Evolutionary conservation across 306 rosid genomes (phyloP), one percentile per base, ranked within the genome.

Genomic region (Lathyrus oleraceus): DNA sequence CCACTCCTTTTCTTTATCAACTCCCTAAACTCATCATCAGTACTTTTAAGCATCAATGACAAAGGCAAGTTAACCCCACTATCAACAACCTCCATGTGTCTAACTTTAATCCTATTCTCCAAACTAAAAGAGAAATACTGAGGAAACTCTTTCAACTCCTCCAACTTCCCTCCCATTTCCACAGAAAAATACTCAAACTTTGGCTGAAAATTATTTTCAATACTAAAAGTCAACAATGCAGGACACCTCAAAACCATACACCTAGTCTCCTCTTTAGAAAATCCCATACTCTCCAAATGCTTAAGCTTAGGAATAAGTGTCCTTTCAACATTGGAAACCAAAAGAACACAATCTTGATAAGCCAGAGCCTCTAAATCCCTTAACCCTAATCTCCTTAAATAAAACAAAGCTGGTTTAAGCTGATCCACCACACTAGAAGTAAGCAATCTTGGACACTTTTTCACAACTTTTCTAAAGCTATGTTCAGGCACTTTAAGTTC

Each of bases 61-160:
- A 93, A 82, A 69, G 88, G 74, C 77, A 84, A 15, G 51, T 65
- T 61, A n/a, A 82, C 35, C 9, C 89, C 95, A 81, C 82, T 80
- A 62, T 74, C 43, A 71, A 80, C 76, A 47, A 73, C 72, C 75
- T 94, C 87, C 79, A 58, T 61, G 38, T 94, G 86, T 77, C 98
- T 90, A 13, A 96, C 91, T 76, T 81, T 93, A 32, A 93, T 90
- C 90, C 97, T 90, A 60, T 93, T 93, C 66, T 90, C 98, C 80
- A 93, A 75, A 69, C 98, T 93, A 53, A 93, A 93, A 1, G 96
- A 82, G 48, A 93, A 90, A 49, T 85, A 93, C 78, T 93, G 98
- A 70, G 98, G 98, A 59, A 93, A 93, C 17, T 76, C 90, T 72
- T 72, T 88, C 58, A 93, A 65, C 19, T 90, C 97, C 81, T 78